Conservation (phyloP, 2,329 filamentous ascomycete species). For the Didymella segeticola region DNA sequence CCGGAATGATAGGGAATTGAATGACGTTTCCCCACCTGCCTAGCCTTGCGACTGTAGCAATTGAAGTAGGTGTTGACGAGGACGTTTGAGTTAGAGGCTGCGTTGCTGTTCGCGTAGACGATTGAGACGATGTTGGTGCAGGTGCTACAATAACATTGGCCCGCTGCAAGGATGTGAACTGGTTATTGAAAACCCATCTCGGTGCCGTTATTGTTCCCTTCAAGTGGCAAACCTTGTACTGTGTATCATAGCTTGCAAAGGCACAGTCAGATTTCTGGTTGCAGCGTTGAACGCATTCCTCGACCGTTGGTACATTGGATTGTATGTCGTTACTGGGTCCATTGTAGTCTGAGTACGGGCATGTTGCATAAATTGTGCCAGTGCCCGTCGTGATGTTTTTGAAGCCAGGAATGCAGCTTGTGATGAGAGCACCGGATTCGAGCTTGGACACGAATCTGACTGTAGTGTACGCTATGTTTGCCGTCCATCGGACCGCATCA, state of each 20-base stretch:
- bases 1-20: constrained; percentile 29
- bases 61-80: not conserved
- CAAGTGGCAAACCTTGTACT: not conserved
- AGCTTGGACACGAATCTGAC: not conserved
- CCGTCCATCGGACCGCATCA: not conserved
- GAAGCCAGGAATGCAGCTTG: not conserved
- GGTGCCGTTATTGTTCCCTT: not conserved
- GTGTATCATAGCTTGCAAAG: not conserved
- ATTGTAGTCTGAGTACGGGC: not conserved
- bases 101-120: too few species aligned
- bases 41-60: not conserved
- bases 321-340: not conserved
- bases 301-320: not conserved
- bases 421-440: not conserved
- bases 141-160: not conserved
- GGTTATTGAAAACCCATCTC: not conserved
- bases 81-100: too few species aligned
- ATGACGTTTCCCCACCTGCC: constrained; percentile 21
- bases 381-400: not conserved
- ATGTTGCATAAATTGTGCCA: not conserved
- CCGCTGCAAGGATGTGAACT: not conserved
- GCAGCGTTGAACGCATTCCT: not conserved
- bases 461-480: not conserved
- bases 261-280: not conserved
- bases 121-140: too few species aligned